Base-by-base conservation (phyloP, 495 filamentous ascomycete species). In the Schizothecium vesticola region DNA sequence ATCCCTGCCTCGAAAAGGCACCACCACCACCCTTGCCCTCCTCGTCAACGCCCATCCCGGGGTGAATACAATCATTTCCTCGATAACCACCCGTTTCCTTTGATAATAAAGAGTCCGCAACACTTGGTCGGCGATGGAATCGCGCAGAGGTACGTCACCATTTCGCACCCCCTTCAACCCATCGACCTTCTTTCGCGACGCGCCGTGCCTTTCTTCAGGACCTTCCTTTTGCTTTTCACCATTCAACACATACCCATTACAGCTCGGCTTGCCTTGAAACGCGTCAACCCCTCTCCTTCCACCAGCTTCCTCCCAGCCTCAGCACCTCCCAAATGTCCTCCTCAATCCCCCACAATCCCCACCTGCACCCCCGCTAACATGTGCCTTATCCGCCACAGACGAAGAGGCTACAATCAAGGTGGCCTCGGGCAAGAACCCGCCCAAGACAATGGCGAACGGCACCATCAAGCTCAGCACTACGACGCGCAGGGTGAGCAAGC, bases 401-500 rank as follows among this genome's bases (percentile, higher is more conserved):
- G 83, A 85, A 61, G 84, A 87, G 68, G 77, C 79, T 11, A 69
- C 70, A 22, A 86, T 86, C 73, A 87, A 87, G 71, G 84, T 86
- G 65, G 82, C 84, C 36, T 85, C 86, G 63, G 58, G 66, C 6
- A 91, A 92, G 75, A 90, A 92, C 78, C 83, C 83, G n/a, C n/a
- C 70, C 60, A 80, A 81, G 57, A 71, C 72, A 21, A 57, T 31
- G 36, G 12, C 13, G 10, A 61, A 77, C 66, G 85, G 85, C 23
- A 84, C 85, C 67, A 84, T 91, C 72, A 92, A 91, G 76, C 78
- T 92, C 56, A 92, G 90, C 81, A 91, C 89, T 79, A 71, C 78
- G 13, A 70, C 83, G 11, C 82, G 83, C 13, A 92, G 89, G 73
- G 81, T 85, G 22, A 81, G 78, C 24, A 85, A 86, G 68, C 80